These are phyloP conservation scores for Pleodorina starrii DNA, from an alignment of 139 green algal species.

Conservation along the genomic window DNA sequence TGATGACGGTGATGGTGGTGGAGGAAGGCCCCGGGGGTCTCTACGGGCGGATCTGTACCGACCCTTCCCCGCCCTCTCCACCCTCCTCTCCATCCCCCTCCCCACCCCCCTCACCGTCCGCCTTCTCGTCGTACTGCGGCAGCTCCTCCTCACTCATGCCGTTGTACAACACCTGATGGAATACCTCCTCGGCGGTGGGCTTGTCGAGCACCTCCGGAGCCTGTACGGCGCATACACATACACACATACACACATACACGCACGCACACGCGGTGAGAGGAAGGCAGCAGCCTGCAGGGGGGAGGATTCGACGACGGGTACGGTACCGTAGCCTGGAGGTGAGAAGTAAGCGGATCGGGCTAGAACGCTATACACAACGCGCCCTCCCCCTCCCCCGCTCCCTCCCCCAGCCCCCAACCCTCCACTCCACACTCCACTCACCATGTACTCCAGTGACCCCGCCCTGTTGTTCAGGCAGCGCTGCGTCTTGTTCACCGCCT, in stretches of 20 bases:
- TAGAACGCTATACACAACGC: no score
- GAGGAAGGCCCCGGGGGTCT: no score
- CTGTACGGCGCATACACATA: background rate
- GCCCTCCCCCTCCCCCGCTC: background rate
- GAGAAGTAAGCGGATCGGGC: no score
- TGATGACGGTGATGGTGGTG: no score
- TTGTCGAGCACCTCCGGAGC: slow-evolving; percentile 75
- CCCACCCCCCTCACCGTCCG: slow-evolving; percentile 50
- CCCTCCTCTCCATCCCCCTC: background rate
- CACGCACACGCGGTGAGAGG: no score
- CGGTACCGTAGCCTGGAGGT: no score
- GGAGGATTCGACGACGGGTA: no score
- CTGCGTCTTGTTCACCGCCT: slow-evolving; percentile 29
- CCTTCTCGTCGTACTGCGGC: slow-evolving; percentile 76
- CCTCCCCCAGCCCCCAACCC: background rate
- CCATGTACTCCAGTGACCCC: slow-evolving; percentile 64
- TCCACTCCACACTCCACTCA: background rate
- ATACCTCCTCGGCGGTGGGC: slow-evolving; percentile 72
- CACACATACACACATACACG: background rate
- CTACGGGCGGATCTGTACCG: no score
- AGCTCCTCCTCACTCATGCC: slow-evolving; percentile 78
- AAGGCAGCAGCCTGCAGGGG: no score
- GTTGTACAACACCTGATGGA: slow-evolving; percentile 74
- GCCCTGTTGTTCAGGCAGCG: slow-evolving; percentile 61
- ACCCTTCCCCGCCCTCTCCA: no score